Conservation (phyloP, 768 basidiomycete genomes). For the Porphyrellus cyaneotinctus region DNA sequence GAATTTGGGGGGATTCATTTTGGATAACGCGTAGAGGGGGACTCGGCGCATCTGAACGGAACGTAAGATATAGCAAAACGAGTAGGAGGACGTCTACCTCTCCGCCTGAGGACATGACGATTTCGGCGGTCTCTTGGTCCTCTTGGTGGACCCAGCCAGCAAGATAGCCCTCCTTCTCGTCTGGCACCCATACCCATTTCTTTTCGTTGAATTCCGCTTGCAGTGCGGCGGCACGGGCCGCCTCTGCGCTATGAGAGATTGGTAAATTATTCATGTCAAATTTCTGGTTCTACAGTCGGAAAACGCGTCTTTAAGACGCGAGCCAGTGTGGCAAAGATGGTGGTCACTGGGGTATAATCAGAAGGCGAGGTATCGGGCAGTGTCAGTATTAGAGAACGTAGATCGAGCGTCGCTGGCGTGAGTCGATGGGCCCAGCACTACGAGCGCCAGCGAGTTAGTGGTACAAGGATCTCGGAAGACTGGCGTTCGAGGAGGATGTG, state of each 20-base stretch:
- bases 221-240: conserved; percentile 79
- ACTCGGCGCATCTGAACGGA: conserved; percentile 54
- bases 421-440: neutral
- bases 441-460: neutral
- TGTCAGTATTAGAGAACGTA: conserved; percentile 1
- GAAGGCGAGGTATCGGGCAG: neutral
- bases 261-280: conserved; percentile 45
- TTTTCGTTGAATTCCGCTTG: conserved; percentile 97
- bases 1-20: conserved; percentile 99
- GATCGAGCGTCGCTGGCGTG: conserved; percentile 6
- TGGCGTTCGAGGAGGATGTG: too few species aligned
- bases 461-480: too few species aligned
- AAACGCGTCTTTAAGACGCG: conserved; percentile 12
- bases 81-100: conserved; percentile 49
- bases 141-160: conserved; percentile 92
- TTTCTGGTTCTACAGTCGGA: conserved; percentile 1
- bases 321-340: conserved; percentile 1
- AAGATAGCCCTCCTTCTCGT: conserved; percentile 87
- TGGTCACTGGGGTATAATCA: conserved; percentile 2
- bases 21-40: conserved; percentile 77
- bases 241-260: conserved; percentile 58
- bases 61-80: conserved; percentile 3
- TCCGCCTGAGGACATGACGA: conserved; percentile 79
- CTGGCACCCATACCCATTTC: conserved; percentile 98
- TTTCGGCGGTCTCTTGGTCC: conserved; percentile 76